Conservation (phyloP, 2,329 filamentous ascomycete species). For the Pseudogymnoascus sp. region DNA sequence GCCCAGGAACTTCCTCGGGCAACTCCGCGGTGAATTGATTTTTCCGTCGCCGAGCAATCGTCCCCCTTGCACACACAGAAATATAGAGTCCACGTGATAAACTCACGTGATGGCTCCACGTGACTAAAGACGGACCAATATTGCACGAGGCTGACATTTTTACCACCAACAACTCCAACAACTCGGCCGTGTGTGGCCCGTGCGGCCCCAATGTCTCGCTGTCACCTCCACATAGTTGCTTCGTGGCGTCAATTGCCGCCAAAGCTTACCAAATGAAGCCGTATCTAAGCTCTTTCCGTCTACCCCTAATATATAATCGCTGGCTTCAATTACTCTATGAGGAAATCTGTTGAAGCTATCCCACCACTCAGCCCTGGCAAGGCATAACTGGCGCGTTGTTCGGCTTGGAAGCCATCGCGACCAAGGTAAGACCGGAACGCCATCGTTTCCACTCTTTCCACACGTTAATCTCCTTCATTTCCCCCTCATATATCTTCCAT, state of each 20-base stretch:
- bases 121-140: neutral
- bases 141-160: neutral
- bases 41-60: neutral
- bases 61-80: neutral
- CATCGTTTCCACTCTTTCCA: neutral
- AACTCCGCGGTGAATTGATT: neutral
- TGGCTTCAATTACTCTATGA: neutral
- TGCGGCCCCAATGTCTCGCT: neutral
- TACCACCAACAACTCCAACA: neutral
- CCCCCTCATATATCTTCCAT: neutral
- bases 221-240: neutral
- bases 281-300: neutral
- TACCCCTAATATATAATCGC: neutral
- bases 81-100: neutral
- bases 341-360: constrained; percentile 2
- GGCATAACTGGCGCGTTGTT: neutral
- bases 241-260: constrained; percentile 9
- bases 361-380: constrained; percentile 2
- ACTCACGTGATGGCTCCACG: neutral
- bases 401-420: neutral
- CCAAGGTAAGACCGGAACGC: neutral
- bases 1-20: constrained; percentile 3
- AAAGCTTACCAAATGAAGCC: neutral
- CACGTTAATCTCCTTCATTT: neutral
- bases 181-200: neutral